A percentile compares a stretch with the other conserved stretches of the same genome.
These are phyloP conservation scores for Pleomassaria siparia DNA, from an alignment of 2,329 filamentous ascomycete species.

Conservation along the genomic window DNA sequence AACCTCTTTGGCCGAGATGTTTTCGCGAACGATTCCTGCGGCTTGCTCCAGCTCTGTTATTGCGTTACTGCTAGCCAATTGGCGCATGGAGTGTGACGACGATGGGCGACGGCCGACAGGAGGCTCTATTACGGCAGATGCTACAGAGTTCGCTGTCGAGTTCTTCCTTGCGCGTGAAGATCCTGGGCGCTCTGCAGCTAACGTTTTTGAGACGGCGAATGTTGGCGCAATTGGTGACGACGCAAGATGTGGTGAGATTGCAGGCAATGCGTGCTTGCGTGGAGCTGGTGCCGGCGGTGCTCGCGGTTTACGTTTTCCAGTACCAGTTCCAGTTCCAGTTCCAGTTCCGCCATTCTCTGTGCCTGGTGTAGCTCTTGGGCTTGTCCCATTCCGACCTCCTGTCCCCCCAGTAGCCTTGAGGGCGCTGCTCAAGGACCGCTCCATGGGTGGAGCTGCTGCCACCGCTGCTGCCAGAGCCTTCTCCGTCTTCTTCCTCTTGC, in stretches of 20 bases:
- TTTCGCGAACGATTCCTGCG: slow-evolving; percentile 28
- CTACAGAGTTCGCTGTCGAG: slow-evolving; percentile 50
- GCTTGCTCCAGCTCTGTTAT: slow-evolving; percentile 38
- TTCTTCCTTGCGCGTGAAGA: slow-evolving; percentile 76
- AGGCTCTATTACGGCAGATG: slow-evolving; percentile 55
- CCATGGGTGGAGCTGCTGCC: slow-evolving; percentile 53
- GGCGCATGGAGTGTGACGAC: slow-evolving; percentile 40
- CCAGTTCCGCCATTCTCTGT: slow-evolving; percentile 41
- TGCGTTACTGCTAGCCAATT: slow-evolving; percentile 27
- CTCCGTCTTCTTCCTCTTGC: slow-evolving; percentile 81
- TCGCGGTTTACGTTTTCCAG: slow-evolving; percentile 69
- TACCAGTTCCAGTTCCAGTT: slow-evolving; percentile 15
- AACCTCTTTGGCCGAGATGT: slow-evolving; percentile 22
- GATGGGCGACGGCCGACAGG: slow-evolving; percentile 33
- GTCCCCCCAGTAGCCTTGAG: slow-evolving; percentile 54
- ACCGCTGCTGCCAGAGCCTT: slow-evolving; percentile 50
- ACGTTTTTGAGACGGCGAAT: slow-evolving; percentile 61
- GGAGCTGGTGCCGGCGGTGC: slow-evolving; percentile 66
- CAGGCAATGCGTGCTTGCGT: slow-evolving; percentile 67
- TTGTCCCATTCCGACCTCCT: slow-evolving; percentile 50
- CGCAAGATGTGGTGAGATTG: slow-evolving; percentile 69
- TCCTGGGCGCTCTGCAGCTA: slow-evolving; percentile 58
- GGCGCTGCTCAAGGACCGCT: slow-evolving; percentile 65
- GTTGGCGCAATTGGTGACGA: slow-evolving; percentile 73
- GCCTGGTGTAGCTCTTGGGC: slow-evolving; percentile 68